phyloP scores from a whole-genome alignment of 768 basidiomycete genomes.

The Pulveroboletus frians region DNA sequence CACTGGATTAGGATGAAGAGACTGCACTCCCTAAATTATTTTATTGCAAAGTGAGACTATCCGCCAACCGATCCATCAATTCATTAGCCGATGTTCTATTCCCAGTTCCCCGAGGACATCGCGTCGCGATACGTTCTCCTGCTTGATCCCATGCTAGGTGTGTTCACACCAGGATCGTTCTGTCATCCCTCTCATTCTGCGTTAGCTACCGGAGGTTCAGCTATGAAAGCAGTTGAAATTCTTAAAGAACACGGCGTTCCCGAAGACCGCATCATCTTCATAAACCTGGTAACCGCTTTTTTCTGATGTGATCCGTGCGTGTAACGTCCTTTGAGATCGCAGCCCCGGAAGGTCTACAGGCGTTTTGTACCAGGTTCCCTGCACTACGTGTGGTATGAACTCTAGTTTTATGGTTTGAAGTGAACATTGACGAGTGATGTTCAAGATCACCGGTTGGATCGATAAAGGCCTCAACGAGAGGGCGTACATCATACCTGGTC shows the following conservation, averaged over 20 bases:
- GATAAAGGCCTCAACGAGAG: constrained; percentile 89
- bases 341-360: constrained; percentile 82
- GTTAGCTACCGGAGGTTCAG: constrained; percentile 90
- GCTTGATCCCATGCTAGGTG: constrained; percentile 96
- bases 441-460: constrained; percentile 91
- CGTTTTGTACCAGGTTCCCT: constrained; percentile 74
- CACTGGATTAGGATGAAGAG: constrained; percentile 73
- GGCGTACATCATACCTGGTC: constrained; percentile 85
- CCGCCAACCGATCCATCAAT: not conserved
- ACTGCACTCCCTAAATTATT: constrained; percentile 91
- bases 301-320: not conserved
- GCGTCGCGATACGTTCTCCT: constrained; percentile 87
- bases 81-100: not conserved
- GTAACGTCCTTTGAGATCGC: constrained; percentile 54
- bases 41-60: constrained; percentile 62
- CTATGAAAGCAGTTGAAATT: constrained; percentile 96
- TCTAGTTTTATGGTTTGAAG: not conserved
- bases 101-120: constrained; percentile 88
- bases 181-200: not conserved
- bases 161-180: constrained; percentile 16
- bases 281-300: constrained; percentile 65
- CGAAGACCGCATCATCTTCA: constrained; percentile 91
- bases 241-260: constrained; percentile 88
- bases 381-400: constrained; percentile 66
- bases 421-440: not conserved